Evolutionary conservation across 768 basidiomycete species (phyloP), one percentile per base, ranked within the genome.

Genomic region (Calocybe cyanea): DNA sequence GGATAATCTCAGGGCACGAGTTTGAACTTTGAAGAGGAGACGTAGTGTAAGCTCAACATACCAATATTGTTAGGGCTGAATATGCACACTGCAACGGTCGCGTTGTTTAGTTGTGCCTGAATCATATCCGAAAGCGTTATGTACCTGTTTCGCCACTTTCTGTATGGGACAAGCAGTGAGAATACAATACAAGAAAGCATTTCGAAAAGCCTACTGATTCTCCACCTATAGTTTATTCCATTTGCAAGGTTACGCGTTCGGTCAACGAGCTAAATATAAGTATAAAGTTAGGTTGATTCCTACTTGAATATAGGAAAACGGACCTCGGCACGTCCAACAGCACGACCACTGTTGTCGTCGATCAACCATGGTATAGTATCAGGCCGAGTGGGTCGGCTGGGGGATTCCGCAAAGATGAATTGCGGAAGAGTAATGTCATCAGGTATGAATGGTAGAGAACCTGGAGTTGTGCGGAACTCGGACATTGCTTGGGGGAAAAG

Each of bases 11-110:
- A n/a, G 37, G 4, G 24, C 41, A 24, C 34, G 24, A 33, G 15
- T 48, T 33, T 34, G 10, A 25, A 40, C 10, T 28, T 36, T 34
- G 38, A 11, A 21, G n/a, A 30, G 21, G 15, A 17, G 30, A n/a
- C 17, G 21, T 40, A 19, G 35, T 41, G 33, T 23, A 35, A 38
- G 38, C 33, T 18, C 25, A 28, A 52, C 64, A 52, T 43, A 83
- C 83, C 81, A 20, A 78, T 64, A 57, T 82, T 71, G 52, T 86
- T 86, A 10, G 80, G 77, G 51, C 81, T 78, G 60, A 78, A 78
- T 30, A 86, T 54, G 55, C 81, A 80, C 34, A 83, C 83, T 83
- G 37, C 17, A 15, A 4, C 18, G 30, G 17, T 48, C 23, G 32
- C 23, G 31, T 21, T 41, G 11, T 13, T 39, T 30, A 23, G n/a